Evolutionary conservation across 2,329 filamentous ascomycete genomes (phyloP).

Genomic region (Xylariales sp.): DNA sequence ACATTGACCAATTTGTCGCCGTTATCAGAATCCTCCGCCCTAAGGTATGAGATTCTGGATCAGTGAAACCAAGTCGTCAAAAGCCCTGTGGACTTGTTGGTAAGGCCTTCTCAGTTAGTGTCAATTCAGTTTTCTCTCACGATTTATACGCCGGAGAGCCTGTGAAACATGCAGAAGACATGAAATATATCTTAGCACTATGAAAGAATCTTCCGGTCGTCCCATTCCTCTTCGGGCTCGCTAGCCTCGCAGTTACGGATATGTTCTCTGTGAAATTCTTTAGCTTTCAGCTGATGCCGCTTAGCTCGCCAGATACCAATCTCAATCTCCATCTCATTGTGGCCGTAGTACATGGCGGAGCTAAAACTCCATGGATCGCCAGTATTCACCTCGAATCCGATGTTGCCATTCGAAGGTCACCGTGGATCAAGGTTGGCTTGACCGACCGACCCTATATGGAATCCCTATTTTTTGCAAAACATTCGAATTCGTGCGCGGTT

Average conservation of each 20-base stretch:
- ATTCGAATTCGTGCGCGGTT: no score
- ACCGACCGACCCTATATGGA: constrained; percentile 12
- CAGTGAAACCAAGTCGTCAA: background rate
- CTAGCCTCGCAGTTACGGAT: constrained; percentile 14
- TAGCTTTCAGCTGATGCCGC: constrained; percentile 14
- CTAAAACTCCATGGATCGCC: constrained; percentile 16
- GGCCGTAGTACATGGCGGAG: constrained; percentile 17
- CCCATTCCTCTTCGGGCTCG: constrained; percentile 19
- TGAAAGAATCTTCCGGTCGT: constrained; percentile 22
- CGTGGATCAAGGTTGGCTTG: constrained; percentile 17
- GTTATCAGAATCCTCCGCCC: background rate
- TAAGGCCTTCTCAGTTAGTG: background rate
- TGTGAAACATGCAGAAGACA: constrained; percentile 12
- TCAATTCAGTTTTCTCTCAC: background rate
- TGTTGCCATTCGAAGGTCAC: constrained; percentile 19
- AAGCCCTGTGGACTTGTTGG: background rate
- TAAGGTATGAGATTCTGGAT: constrained; percentile 1
- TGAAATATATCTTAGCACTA: constrained; percentile 16
- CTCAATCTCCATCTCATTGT: constrained; percentile 18
- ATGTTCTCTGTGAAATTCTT: constrained; percentile 17
- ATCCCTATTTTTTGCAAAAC: no score
- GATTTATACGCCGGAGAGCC: constrained; percentile 1
- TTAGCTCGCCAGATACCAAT: constrained; percentile 15
- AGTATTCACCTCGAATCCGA: constrained; percentile 14
- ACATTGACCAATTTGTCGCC: background rate